Evolutionary conservation across 257 asterid species (phyloP).

Genomic region (Lycium barbarum): DNA sequence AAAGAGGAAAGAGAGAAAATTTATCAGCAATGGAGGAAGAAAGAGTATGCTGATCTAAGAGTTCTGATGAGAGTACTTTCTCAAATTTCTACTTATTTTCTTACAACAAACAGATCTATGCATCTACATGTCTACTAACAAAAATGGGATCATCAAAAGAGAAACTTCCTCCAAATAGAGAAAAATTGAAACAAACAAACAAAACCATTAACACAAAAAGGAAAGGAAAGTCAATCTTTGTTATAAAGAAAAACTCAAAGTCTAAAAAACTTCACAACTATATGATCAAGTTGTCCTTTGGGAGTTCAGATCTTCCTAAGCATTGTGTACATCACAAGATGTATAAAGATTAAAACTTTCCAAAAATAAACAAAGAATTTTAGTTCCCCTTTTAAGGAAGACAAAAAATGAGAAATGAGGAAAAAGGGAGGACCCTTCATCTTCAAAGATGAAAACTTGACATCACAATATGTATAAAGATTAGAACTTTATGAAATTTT

Average conservation of each 20-base stretch:
- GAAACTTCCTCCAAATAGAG: slow-evolving; percentile 37
- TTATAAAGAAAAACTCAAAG: slow-evolving; percentile 32
- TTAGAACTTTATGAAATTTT: not conserved
- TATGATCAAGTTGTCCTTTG: slow-evolving; percentile 37
- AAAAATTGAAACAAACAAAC: slow-evolving; percentile 40
- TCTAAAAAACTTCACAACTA: slow-evolving; percentile 32
- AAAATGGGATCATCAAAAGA: slow-evolving; percentile 49
- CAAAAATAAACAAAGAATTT: not conserved
- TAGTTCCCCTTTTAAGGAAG: slow-evolving; percentile 28
- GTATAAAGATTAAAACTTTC: slow-evolving; percentile 17
- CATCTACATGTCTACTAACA: slow-evolving; percentile 38
- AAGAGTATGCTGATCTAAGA: slow-evolving; percentile 52
- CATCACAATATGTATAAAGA: not conserved
- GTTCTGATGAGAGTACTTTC: slow-evolving; percentile 41
- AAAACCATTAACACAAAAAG: slow-evolving; percentile 36
- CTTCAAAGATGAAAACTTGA: not conserved
- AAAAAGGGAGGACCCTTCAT: not conserved
- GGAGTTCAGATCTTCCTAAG: slow-evolving; percentile 37
- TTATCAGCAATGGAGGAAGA: slow-evolving; percentile 45
- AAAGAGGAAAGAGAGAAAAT: slow-evolving; percentile 22
- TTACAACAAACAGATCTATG: slow-evolving; percentile 58
- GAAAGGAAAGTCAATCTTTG: slow-evolving; percentile 46
- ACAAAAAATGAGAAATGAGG: slow-evolving; percentile 2
- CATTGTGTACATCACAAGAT: slow-evolving; percentile 5
- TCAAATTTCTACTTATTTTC: slow-evolving; percentile 47